These are phyloP conservation scores for Verticillium longisporum DNA, from an alignment of 2,329 filamentous ascomycete species.

Conservation along the genomic window DNA sequence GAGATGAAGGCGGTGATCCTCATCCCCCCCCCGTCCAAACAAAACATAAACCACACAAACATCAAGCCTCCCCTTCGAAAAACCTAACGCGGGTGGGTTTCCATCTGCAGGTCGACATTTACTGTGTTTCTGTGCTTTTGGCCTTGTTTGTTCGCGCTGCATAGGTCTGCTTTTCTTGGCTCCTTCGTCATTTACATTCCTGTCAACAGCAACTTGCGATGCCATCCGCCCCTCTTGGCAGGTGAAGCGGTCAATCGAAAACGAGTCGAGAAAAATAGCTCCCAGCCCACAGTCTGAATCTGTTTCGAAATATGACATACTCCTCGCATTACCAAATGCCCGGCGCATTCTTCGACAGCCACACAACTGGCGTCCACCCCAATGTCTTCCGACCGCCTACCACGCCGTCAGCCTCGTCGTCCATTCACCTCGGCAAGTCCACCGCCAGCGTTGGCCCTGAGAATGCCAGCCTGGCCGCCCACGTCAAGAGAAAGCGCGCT, in stretches of 20 bases:
- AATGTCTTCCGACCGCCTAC: constrained; percentile 40
- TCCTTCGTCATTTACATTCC: not conserved
- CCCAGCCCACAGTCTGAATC: not conserved
- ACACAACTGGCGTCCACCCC: constrained; percentile 29
- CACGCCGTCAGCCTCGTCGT: constrained; percentile 19
- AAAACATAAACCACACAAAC: not conserved
- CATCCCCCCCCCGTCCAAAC: not conserved
- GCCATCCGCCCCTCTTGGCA: not conserved
- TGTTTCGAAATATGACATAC: constrained; percentile 19
- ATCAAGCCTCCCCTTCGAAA: not conserved
- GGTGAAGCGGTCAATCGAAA: not conserved
- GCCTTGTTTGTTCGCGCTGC: not conserved
- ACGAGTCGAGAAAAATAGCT: not conserved
- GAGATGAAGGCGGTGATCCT: not conserved
- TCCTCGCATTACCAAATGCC: constrained; percentile 25
- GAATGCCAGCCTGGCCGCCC: constrained; percentile 19
- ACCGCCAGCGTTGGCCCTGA: constrained; percentile 31
- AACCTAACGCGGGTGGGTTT: not conserved
- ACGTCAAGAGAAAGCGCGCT: constrained; percentile 41
- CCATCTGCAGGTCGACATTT: not conserved
- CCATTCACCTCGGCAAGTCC: constrained; percentile 26
- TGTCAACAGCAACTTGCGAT: not conserved
- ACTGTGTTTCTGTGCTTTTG: not conserved
- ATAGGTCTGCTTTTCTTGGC: not conserved
- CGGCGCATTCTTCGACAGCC: constrained; percentile 24